These are phyloP conservation scores for Mycena belliarum DNA, from an alignment of 768 basidiomycete genomes.

Conservation along the genomic window DNA sequence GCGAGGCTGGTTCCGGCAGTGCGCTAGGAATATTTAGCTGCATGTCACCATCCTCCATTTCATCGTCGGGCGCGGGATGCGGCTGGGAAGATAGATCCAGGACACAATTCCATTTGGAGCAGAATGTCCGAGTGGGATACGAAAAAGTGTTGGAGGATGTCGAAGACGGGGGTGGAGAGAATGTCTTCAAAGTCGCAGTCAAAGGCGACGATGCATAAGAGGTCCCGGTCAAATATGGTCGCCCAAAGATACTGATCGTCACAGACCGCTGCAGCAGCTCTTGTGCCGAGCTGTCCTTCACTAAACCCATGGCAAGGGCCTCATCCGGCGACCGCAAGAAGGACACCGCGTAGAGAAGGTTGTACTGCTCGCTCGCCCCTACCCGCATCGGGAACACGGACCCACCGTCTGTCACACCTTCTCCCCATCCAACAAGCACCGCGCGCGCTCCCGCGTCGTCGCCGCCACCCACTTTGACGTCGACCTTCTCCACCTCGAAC, in stretches of 20 bases:
- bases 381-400: conserved; percentile 71
- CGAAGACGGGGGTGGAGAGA: conserved; percentile 21
- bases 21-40: conserved; percentile 38
- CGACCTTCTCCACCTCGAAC: conserved; percentile 76
- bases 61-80: conserved; percentile 32
- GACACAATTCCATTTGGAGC: conserved; percentile 88
- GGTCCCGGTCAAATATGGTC: conserved; percentile 51
- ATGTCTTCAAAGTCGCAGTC: conserved; percentile 1
- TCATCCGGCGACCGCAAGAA: conserved; percentile 70
- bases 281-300: conserved; percentile 25
- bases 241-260: conserved; percentile 75
- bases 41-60: conserved; percentile 35
- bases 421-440: conserved; percentile 55
- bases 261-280: conserved; percentile 61
- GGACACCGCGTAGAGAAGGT: conserved; percentile 86
- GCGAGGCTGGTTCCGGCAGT: conserved; percentile 77
- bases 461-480: conserved; percentile 73
- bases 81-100: conserved; percentile 63
- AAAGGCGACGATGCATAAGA: conserved; percentile 4
- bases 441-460: conserved; percentile 42
- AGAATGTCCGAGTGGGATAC: conserved; percentile 76
- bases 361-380: conserved; percentile 78
- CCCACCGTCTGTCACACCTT: conserved; percentile 47
- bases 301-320: conserved; percentile 40
- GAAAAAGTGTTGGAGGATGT: conserved; percentile 7